Conservation (phyloP, 768 basidiomycete genomes). For the Rhodocollybia butyracea region DNA sequence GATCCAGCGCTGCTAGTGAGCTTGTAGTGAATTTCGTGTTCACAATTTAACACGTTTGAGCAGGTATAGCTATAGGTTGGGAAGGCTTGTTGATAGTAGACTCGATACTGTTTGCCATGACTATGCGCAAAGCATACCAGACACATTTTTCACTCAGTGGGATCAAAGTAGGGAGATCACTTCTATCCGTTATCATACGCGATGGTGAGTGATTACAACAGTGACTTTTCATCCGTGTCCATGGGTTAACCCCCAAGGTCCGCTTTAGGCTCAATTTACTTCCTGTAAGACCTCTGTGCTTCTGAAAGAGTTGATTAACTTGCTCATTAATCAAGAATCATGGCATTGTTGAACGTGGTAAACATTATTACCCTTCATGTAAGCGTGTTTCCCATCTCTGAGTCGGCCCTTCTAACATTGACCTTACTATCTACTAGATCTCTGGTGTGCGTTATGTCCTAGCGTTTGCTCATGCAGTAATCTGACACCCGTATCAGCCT, state of each 20-base stretch:
- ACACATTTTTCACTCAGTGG: not conserved
- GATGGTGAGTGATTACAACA: not conserved
- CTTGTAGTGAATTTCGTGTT: too few relatives aligned
- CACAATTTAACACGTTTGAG: too few relatives aligned
- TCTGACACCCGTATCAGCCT: not conserved
- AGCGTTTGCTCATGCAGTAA: too few relatives aligned
- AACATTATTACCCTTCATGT: not conserved
- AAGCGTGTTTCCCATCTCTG: not conserved
- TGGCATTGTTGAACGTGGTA: not conserved
- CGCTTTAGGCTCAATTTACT: not conserved
- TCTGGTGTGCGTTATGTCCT: not conserved
- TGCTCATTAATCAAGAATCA: too few relatives aligned
- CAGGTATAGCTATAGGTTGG: slow-evolving; percentile 1
- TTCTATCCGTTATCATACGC: not conserved
- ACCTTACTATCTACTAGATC: not conserved
- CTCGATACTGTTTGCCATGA: not conserved
- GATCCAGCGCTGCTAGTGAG: too few relatives aligned
- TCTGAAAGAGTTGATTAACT: not conserved
- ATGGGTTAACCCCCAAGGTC: too few relatives aligned
- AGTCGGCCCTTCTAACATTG: not conserved
- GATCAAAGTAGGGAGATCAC: not conserved
- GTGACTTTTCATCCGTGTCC: too few relatives aligned
- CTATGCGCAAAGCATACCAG: not conserved
- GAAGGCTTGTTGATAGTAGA: not conserved
- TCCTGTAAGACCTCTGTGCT: not conserved